A percentile compares a stretch with the other conserved stretches of the same genome.
Conservation (phyloP, 2,329 filamentous ascomycete genomes). For the Tolypocladium sp. region DNA sequence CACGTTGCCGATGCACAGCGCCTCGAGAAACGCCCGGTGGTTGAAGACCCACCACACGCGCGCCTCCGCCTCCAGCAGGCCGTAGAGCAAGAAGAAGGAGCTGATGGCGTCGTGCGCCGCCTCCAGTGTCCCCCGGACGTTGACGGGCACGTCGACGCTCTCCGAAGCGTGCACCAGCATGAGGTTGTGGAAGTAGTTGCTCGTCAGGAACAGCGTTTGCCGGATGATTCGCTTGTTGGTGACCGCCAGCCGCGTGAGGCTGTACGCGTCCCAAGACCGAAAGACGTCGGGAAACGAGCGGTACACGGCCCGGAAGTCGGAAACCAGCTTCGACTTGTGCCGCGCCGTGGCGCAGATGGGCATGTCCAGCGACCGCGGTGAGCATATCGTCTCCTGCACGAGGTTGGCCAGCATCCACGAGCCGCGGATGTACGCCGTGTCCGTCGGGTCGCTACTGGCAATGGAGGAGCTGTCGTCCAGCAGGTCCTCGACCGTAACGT, state of each 20-base stretch:
- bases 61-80: conserved; percentile 60
- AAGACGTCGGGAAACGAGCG: conserved; percentile 64
- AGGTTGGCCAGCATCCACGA: conserved; percentile 74
- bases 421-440: conserved; percentile 63
- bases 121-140: conserved; percentile 62
- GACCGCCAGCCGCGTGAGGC: conserved; percentile 45
- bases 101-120: conserved; percentile 67
- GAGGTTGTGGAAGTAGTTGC: conserved; percentile 74
- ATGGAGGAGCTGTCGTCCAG: conserved; percentile 51
- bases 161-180: conserved; percentile 71
- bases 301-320: conserved; percentile 62
- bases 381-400: conserved; percentile 69
- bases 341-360: conserved; percentile 60
- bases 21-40: conserved; percentile 71
- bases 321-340: conserved; percentile 61
- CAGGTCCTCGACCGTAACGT: conserved; percentile 67
- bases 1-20: conserved; percentile 56
- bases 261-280: conserved; percentile 55
- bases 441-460: conserved; percentile 52
- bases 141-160: conserved; percentile 52
- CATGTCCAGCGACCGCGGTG: conserved; percentile 62
- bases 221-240: conserved; percentile 58
- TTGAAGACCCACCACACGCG: conserved; percentile 82
- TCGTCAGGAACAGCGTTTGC: conserved; percentile 71
- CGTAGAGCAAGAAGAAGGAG: conserved; percentile 66